phyloP scores from a whole-genome alignment of 805 yeast genomes.

The Lachancea kluyveri region DNA sequence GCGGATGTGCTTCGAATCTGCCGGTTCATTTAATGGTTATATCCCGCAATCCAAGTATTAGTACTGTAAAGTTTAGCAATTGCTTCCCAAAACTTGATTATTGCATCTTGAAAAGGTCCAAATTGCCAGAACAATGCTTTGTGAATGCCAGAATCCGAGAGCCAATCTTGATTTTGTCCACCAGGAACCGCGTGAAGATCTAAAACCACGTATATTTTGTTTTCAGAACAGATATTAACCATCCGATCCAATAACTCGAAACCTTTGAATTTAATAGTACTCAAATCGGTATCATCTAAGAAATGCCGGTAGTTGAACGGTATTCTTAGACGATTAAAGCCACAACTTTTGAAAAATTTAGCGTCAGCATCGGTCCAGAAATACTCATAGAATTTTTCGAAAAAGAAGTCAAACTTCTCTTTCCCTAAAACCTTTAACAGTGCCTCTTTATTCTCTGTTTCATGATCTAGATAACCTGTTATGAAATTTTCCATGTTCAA shows the following conservation, averaged over 20 bases:
- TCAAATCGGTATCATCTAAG: slow-evolving; percentile 40
- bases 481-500: slow-evolving; percentile 53
- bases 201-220: slow-evolving; percentile 43
- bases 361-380: slow-evolving; percentile 50
- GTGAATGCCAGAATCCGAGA: slow-evolving; percentile 41
- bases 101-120: slow-evolving; percentile 41
- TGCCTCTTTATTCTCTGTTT: slow-evolving; percentile 42
- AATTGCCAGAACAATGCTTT: slow-evolving; percentile 46
- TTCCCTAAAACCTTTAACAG: slow-evolving; percentile 36
- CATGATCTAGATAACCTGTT: slow-evolving; percentile 50
- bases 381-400: slow-evolving; percentile 46
- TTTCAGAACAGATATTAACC: slow-evolving; percentile 38
- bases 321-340: slow-evolving; percentile 42
- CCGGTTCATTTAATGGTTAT: slow-evolving; percentile 51
- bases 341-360: slow-evolving; percentile 36
- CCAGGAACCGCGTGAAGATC: slow-evolving; percentile 48
- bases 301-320: slow-evolving; percentile 50
- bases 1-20: slow-evolving; percentile 37
- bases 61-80: slow-evolving; percentile 41
- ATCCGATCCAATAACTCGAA: slow-evolving; percentile 39
- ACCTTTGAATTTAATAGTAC: slow-evolving; percentile 38
- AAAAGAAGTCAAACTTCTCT: slow-evolving; percentile 43
- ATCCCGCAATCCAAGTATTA: slow-evolving; percentile 48
- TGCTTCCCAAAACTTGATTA: slow-evolving; percentile 39
- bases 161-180: slow-evolving; percentile 54